Evolutionary conservation across 1,284 basidiomycete species (phyloP), one percentile per base, ranked within the genome.

Genomic region (Cryptococcus wingfieldii): DNA sequence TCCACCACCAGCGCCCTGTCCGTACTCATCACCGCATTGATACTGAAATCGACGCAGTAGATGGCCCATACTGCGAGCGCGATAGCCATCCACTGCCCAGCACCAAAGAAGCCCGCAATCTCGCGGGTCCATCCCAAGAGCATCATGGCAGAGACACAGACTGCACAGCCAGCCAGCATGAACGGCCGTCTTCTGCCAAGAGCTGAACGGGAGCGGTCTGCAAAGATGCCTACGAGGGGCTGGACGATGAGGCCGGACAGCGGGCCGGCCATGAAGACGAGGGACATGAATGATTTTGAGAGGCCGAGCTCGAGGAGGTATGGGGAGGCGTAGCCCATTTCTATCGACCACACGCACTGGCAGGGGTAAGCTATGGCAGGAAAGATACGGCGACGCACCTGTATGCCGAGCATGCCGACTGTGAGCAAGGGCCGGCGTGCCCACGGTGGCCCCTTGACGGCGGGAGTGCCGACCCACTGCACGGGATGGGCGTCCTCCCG

Each of bases 211-310:
- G 86, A 91, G 46, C 85, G 85, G 72, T 98, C 94, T 18, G 92
- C 88, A 45, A 96, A 80, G 18, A 89, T 81, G 58, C 90, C 82
- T 62, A 98, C 88, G 48, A 96, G 72, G 0, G 95, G 95, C 71
- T 98, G 95, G 63, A 95, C 88, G 45, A 98, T 80, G 14, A 98
- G 82, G 2, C 95, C 95, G 0, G 88, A 89, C 3, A 98, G 76
- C 0, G 95, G 95, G 0, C 93, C 95, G 0, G 95, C 95, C 37
- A 98, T 82, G 78, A 98, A 96, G 16, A 98, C 94, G 28, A 90
- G 81, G 5, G 92, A 87, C 80, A 95, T 92, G 58, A 82, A 81
- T 12, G 89, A 86, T 77, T 94, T 95, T 16, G 87, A 86, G 16
- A 97, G 79, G 5, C 95, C 94, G 0, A 98, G 83, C 0, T 90